Base-by-base conservation (phyloP, 257 asterid species). In the Petrea volubilis region DNA sequence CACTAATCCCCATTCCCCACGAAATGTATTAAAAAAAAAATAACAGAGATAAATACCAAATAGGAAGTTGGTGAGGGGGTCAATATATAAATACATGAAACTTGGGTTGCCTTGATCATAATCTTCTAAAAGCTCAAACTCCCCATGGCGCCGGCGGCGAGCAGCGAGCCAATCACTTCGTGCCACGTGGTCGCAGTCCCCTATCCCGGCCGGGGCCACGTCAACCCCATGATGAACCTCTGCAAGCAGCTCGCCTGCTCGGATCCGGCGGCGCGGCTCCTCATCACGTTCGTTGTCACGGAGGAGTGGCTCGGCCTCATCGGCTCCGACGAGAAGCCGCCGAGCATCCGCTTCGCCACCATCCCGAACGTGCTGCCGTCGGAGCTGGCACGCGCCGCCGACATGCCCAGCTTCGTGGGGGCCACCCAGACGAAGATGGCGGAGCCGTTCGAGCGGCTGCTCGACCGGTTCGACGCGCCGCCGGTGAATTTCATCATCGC, bases 341-440 rank as follows among this genome's bases (percentile, higher is more conserved):
- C 25, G 1, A 74, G 74, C 38, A 15, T 83, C n/a, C 74, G 70
- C 2, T 74, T 74, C 5, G 74, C 75, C 3, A 68, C 88, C 0
- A 73, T 83, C 7, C 88, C 85, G 0, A 81, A 86, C 41, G 83
- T 81, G 6, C 12, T 86, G 34, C 92, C 86, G 8, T 84, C 89
- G 0, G 87, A 84, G 71, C 64, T 20, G 0, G 81, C 3, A 3
- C 80, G 89, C 0, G 84, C 78, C 17, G 62, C 71, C 1, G 89
- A 81, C 60, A 9, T 67, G 13, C 0, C 1, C 5, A 74, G 56
- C 11, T 84, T 81, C 64, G 0, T 12, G 2, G 33, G 13, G 41
- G 85, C 83, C 0, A 69, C 51, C 12, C 6, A 27, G 64, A 68
- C 75, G 12, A 75, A 79, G 3, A 47, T 82, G 77, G 86, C 67